Percentiles rank a stretch among this genome's conserved stretches.
Conservation (phyloP, 1,139 yeast genomes). For the Groenewaldozyma auringiensis region DNA sequence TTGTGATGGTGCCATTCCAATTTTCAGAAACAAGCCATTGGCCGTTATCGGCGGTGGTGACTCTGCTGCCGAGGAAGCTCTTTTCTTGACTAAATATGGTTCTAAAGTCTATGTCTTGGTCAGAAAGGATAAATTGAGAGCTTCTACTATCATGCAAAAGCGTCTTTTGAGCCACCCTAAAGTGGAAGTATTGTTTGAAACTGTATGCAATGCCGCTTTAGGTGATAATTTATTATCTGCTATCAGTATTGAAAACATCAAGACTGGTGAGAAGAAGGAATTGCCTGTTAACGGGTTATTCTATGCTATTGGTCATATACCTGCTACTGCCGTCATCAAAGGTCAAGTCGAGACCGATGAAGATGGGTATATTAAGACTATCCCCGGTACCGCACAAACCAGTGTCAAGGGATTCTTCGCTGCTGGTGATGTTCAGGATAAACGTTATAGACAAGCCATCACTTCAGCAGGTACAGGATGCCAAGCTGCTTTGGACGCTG, state of each 20-base stretch:
- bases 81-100: slow-evolving; percentile 92
- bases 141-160: slow-evolving; percentile 93
- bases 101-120: slow-evolving; percentile 90
- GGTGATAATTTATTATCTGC: slow-evolving; percentile 60
- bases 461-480: slow-evolving; percentile 99
- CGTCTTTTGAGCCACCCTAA: slow-evolving; percentile 77
- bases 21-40: slow-evolving; percentile 93
- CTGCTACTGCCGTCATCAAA: slow-evolving; percentile 79
- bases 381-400: slow-evolving; percentile 82
- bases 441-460: slow-evolving; percentile 95
- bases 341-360: slow-evolving; percentile 80
- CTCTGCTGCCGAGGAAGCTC: slow-evolving; percentile 98
- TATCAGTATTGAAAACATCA: slow-evolving; percentile 50
- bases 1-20: slow-evolving; percentile 98
- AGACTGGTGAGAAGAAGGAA: slow-evolving; percentile 60
- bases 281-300: slow-evolving; percentile 84
- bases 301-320: slow-evolving; percentile 96
- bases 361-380: slow-evolving; percentile 78
- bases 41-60: slow-evolving; percentile 99
- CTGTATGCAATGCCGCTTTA: slow-evolving; percentile 78
- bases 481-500: slow-evolving; percentile 98
- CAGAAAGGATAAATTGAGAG: slow-evolving; percentile 89
- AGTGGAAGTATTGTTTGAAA: slow-evolving; percentile 83
- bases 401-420: slow-evolving; percentile 92
- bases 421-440: slow-evolving; percentile 98